Evolutionary conservation across 306 rosid genomes (phyloP), one percentile per base, ranked within the genome.

Genomic region (Astragalus membranaceus): DNA sequence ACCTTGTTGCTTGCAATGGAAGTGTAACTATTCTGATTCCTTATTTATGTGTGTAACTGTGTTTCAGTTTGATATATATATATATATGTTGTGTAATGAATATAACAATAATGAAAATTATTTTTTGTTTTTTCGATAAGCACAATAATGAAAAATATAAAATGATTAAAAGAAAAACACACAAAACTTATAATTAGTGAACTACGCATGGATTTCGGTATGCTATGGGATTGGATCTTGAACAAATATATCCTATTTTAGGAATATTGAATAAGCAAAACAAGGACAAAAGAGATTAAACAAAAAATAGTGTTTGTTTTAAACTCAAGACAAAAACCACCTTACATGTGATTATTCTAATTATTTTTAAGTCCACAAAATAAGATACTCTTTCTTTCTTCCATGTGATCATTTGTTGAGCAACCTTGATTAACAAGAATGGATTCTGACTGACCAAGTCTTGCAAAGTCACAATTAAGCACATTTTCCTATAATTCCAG

Each of bases 401-500:
- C 39, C n/a, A n/a, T n/a, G n/a, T n/a, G n/a, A n/a, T n/a, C n/a
- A n/a, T n/a, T n/a, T n/a, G n/a, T n/a, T n/a, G n/a, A n/a, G n/a
- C n/a, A n/a, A n/a, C n/a, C n/a, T n/a, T n/a, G n/a, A n/a, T n/a
- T n/a, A n/a, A n/a, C n/a, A n/a, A n/a, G n/a, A n/a, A n/a, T n/a
- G n/a, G n/a, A n/a, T n/a, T n/a, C n/a, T n/a, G n/a, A n/a, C n/a
- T n/a, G n/a, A n/a, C n/a, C n/a, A n/a, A n/a, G n/a, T n/a, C n/a
- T n/a, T n/a, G n/a, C n/a, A n/a, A n/a, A n/a, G n/a, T n/a, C n/a
- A n/a, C n/a, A n/a, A n/a, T n/a, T n/a, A n/a, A n/a, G n/a, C n/a
- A n/a, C n/a, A n/a, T n/a, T n/a, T n/a, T n/a, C 67, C 64, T 60
- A 79, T 80, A 16, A 91, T 83, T 35, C 97, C 95, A 1, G 92